Base-by-base conservation (phyloP, 1,139 yeast genomes). In the Sugiyamaella novakii region DNA sequence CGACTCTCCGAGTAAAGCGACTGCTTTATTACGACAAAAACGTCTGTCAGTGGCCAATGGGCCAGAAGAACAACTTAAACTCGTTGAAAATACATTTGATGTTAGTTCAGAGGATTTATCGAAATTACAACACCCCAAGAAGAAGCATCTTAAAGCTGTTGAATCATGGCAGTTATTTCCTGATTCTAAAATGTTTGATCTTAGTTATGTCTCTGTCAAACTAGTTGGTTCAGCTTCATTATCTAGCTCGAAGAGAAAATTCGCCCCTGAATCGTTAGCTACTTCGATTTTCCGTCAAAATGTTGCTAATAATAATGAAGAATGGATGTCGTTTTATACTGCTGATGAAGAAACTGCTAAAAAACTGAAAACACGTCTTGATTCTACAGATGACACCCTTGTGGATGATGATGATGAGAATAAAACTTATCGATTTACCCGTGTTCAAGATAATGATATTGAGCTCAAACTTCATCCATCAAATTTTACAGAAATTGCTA, bases 151-250 rank as follows among this genome's bases (percentile, higher is more conserved):
- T 50, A 83, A 77, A 51, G 95, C 96, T 0, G 89, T 84, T 22
- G 78, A 76, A 53, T 76, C 91, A 1, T 87, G 89, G 87, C 84
- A 86, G 30, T 72, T 92, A 29, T 72, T 91, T 54, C 98, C 98
- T 2, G 98, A 92, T 66, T 82, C 95, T 14, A 83, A 94, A 17
- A 80, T 86, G 77, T 76, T 88, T 78, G 98, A 92, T 67, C 80
- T 87, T 58, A 79, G 77, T 51, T 87, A 79, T 64, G 73, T 83
- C 60, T 76, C 84, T 22, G 77, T 92, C 47, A 87, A 85, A 62
- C 81, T 91, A 66, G 73, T 80, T 10, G 95, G 96, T 7, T 83
- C 92, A 19, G 96, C 97, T 0, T 82, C 73, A 3, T 87, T 40
- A 64, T 79, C 63, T 61, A 56, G 71, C 65, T 59, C 67, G 61